Evolutionary conservation across 176 grass and related monocot genomes (phyloP).

Genomic region (Cocos nucifera): DNA sequence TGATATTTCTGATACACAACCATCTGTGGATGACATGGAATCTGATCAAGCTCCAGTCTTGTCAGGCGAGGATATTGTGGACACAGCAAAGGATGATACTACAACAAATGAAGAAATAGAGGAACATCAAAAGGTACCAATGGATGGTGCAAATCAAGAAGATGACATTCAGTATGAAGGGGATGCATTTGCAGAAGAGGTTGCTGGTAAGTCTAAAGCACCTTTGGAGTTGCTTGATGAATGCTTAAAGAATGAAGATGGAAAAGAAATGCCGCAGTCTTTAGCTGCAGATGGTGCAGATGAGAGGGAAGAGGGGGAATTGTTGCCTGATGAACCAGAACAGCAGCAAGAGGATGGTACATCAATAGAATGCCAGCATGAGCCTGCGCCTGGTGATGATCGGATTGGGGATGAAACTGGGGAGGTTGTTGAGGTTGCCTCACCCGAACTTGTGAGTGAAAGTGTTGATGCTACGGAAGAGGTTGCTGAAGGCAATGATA

Average conservation of each 20-base stretch:
- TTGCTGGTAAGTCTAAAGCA: conserved; percentile 26
- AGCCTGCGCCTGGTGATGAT: no score
- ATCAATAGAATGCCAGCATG: conserved; percentile 15
- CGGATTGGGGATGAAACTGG: no score
- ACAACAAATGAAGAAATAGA: conserved; percentile 51
- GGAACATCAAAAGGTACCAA: conserved; percentile 20
- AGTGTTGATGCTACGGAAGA: no score
- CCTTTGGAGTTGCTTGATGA: conserved; percentile 20
- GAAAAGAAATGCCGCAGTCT: conserved; percentile 43
- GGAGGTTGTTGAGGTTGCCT: no score
- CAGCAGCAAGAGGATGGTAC: conserved; percentile 38
- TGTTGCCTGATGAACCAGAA: conserved; percentile 65
- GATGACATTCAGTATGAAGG: conserved; percentile 38
- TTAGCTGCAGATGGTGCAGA: conserved; percentile 47
- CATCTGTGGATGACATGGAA: conserved; percentile 50
- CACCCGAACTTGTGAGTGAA: no score
- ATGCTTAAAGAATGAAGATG: conserved; percentile 13
- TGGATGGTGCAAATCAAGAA: conserved; percentile 41
- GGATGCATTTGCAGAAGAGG: conserved; percentile 31
- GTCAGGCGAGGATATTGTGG: conserved; percentile 27
- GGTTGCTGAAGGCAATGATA: background rate
- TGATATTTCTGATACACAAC: conserved; percentile 39
- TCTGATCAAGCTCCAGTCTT: conserved; percentile 36
- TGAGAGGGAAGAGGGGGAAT: conserved; percentile 83
- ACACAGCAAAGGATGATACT: conserved; percentile 35